Percentiles rank a stretch among this genome's conserved stretches.
Conservation (phyloP, 176 grass and related monocot genomes). For the Cocos nucifera region DNA sequence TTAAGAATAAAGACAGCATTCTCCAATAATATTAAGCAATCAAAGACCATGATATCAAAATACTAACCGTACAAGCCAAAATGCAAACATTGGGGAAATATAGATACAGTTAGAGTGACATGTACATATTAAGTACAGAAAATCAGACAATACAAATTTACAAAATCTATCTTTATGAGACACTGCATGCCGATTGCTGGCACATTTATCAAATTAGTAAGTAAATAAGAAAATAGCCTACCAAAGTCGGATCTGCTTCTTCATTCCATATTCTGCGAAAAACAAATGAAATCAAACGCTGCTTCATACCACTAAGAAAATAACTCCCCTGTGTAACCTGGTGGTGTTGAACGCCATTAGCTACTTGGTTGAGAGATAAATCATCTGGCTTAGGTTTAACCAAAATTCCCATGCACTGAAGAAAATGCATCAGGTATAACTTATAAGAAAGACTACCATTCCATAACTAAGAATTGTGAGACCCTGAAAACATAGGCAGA, state of each 20-base stretch:
- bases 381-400: conserved; percentile 5
- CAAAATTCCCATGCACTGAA: neutral
- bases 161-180: no score
- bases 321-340: conserved; percentile 44
- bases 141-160: no score
- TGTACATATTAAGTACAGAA: no score
- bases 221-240: conserved; percentile 32
- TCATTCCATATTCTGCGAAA: conserved; percentile 84
- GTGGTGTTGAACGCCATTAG: conserved; percentile 30
- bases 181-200: no score
- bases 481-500: no score
- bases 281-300: conserved; percentile 80
- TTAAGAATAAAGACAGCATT: no score
- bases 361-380: neutral
- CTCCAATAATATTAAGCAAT: no score
- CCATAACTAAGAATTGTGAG: neutral
- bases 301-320: conserved; percentile 89
- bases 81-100: no score
- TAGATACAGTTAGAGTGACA: no score
- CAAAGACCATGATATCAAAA: no score
- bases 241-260: conserved; percentile 60
- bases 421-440: neutral
- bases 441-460: neutral
- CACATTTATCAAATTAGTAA: neutral
- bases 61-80: no score